phyloP scores from a whole-genome alignment of 1,139 yeast species.

The Suhomyces bolitotheri region DNA sequence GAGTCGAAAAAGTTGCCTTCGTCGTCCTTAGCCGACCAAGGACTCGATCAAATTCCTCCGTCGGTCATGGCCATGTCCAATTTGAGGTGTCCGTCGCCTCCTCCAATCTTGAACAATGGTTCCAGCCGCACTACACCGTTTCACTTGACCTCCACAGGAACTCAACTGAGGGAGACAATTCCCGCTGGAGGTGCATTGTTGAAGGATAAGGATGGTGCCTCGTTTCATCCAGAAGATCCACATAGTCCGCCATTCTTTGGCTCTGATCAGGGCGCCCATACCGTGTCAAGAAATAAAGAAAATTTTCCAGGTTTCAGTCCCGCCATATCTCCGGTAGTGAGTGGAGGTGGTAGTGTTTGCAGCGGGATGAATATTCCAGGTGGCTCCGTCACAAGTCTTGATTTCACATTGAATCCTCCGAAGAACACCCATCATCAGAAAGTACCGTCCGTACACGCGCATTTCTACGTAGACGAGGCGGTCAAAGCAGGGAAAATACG shows the following conservation, averaged over 20 bases:
- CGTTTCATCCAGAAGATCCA: neutral
- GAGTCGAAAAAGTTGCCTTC: constrained; percentile 7
- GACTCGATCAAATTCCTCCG: constrained; percentile 32
- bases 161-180: constrained; percentile 35
- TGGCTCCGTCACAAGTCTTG: constrained; percentile 28
- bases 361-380: constrained; percentile 5
- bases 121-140: constrained; percentile 1
- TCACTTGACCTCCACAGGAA: constrained; percentile 6
- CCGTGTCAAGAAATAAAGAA: constrained; percentile 4
- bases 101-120: constrained; percentile 56
- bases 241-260: too few relatives aligned
- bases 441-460: constrained; percentile 73
- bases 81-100: constrained; percentile 66
- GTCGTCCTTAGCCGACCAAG: constrained; percentile 7
- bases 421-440: constrained; percentile 46
- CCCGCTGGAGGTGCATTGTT: constrained; percentile 55
- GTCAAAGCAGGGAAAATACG: constrained; percentile 51
- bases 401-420: constrained; percentile 36
- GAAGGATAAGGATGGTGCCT: constrained; percentile 28
- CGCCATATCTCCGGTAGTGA: constrained; percentile 12
- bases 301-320: constrained; percentile 15
- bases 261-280: neutral
- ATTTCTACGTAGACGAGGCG: constrained; percentile 73
- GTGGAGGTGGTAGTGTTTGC: neutral
- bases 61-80: constrained; percentile 55